phyloP scores from a whole-genome alignment of 1,284 basidiomycete genomes.

The Takashimella koratensis region DNA sequence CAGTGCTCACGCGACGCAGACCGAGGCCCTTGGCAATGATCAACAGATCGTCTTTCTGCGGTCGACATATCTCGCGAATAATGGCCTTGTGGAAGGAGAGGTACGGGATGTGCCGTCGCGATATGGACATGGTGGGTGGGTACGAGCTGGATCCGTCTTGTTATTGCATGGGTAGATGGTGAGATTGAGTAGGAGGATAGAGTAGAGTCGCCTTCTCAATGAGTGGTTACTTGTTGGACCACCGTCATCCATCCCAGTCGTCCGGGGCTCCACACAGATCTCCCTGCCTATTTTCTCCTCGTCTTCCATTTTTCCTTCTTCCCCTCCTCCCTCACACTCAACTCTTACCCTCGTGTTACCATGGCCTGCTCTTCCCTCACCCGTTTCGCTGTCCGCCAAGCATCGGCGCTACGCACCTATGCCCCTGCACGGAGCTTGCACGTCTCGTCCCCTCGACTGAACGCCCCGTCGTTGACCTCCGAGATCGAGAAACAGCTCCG shows the following conservation, averaged over 20 bases:
- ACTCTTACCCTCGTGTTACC: not conserved
- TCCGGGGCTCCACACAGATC: not conserved
- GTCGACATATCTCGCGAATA: conserved; percentile 52
- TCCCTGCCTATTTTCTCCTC: not conserved
- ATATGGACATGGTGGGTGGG: conserved; percentile 11
- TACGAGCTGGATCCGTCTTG: too few relatives aligned
- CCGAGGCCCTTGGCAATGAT: conserved; percentile 84
- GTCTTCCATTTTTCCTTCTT: not conserved
- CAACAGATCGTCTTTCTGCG: conserved; percentile 73
- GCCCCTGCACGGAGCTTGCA: not conserved
- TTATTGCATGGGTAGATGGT: too few relatives aligned
- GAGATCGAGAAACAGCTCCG: conserved; percentile 30
- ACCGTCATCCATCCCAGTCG: not conserved
- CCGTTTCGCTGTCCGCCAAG: not conserved
- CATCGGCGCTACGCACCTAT: not conserved
- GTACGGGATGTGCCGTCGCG: conserved; percentile 46
- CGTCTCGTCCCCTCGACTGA: not conserved
- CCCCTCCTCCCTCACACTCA: not conserved
- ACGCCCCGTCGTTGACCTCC: conserved; percentile 4
- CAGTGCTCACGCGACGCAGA: conserved; percentile 54
- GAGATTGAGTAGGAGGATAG: not conserved
- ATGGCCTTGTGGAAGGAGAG: conserved; percentile 50
- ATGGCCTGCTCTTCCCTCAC: not conserved
- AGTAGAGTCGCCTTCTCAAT: not conserved
- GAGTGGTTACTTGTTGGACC: too few relatives aligned